Evolutionary conservation across 768 basidiomycete species (phyloP).

Genomic region (Albatrellus ellisii): DNA sequence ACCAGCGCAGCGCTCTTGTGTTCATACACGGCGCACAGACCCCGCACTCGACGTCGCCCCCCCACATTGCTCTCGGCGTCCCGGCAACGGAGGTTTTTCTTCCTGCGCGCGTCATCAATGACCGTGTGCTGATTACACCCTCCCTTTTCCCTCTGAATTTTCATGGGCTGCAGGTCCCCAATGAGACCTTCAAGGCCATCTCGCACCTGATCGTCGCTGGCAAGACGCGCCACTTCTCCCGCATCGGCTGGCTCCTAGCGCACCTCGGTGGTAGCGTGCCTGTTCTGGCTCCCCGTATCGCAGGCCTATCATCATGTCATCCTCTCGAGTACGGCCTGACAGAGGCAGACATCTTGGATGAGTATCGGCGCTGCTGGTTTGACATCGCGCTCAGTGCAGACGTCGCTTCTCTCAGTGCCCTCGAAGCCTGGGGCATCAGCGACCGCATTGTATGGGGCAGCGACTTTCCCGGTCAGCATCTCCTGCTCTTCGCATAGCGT

Average conservation of each 20-base stretch:
- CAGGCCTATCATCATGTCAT: conserved; percentile 45
- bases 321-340: conserved; percentile 60
- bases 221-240: conserved; percentile 45
- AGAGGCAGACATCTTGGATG: conserved; percentile 50
- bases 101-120: conserved; percentile 5
- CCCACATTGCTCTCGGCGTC: conserved; percentile 50
- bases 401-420: conserved; percentile 34
- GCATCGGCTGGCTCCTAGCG: conserved; percentile 54
- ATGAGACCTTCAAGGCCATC: conserved; percentile 75
- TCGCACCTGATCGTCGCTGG: conserved; percentile 66
- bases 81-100: conserved; percentile 66
- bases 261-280: conserved; percentile 64
- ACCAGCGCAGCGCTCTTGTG: conserved; percentile 44
- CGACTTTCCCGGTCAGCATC: conserved; percentile 54
- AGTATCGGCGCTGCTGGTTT: conserved; percentile 62
- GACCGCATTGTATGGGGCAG: conserved; percentile 57
- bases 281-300: conserved; percentile 55
- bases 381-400: conserved; percentile 59
- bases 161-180: conserved; percentile 42
- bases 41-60: conserved; percentile 48
- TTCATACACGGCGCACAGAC: conserved; percentile 65
- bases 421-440: conserved; percentile 35
- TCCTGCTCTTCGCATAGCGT: not conserved
- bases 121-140: conserved; percentile 4
- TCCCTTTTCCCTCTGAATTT: not conserved